A percentile compares a stretch with the other conserved stretches of the same genome.
Conservation (phyloP, 2,329 filamentous ascomycete genomes). For the Cercospora zeae-maydis region DNA sequence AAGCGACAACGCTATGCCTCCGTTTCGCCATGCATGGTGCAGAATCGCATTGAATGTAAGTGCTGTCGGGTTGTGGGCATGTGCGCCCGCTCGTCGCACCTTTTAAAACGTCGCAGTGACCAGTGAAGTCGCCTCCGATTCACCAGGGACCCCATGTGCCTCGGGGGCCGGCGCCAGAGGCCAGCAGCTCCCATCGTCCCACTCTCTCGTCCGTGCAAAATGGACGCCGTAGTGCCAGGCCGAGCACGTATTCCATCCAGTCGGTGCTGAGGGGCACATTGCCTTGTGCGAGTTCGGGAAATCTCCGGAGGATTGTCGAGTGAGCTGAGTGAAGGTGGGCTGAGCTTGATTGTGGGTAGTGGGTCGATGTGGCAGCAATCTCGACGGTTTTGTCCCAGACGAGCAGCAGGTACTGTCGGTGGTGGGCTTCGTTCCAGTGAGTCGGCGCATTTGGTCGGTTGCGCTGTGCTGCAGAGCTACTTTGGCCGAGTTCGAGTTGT, state of each 20-base stretch:
- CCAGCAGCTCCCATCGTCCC: constrained; percentile 30
- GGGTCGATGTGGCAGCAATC: constrained; percentile 16
- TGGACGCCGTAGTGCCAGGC: constrained; percentile 23
- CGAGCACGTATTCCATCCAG: constrained; percentile 33
- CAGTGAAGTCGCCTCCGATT: background rate
- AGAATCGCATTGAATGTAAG: background rate
- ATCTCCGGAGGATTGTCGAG: constrained; percentile 24
- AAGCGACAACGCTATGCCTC: constrained; percentile 4
- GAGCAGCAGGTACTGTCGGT: constrained; percentile 20
- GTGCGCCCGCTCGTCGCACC: background rate
- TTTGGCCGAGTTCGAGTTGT: constrained; percentile 25
- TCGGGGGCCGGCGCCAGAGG: constrained; percentile 24
- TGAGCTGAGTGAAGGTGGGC: constrained; percentile 23
- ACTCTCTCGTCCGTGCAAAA: constrained; percentile 29
- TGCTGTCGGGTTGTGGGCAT: background rate
- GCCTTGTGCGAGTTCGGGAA: constrained; percentile 28
- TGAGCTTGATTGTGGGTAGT: constrained; percentile 14
- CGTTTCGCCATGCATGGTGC: constrained; percentile 18
- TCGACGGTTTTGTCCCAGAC: constrained; percentile 29
- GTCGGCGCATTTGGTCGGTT: constrained; percentile 24
- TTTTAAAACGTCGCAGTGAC: background rate
- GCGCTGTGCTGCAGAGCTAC: constrained; percentile 20
- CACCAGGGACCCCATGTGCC: constrained; percentile 33
- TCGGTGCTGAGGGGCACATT: constrained; percentile 17
- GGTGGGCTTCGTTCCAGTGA: constrained; percentile 28